phyloP scores from a whole-genome alignment of 2,329 filamentous ascomycete species.

The Neurospora crassa region DNA sequence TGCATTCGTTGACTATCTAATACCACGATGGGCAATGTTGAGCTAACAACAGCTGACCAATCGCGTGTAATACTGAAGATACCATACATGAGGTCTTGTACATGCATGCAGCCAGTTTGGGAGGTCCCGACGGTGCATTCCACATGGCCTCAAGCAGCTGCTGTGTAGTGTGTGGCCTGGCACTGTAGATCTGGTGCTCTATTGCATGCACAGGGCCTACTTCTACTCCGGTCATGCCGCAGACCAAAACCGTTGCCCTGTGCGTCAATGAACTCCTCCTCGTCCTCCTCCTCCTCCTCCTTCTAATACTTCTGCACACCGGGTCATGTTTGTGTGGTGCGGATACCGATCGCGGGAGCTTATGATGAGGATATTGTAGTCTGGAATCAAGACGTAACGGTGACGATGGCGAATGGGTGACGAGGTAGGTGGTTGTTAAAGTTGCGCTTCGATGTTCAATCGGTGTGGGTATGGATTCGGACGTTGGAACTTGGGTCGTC shows the following conservation, averaged over 20 bases:
- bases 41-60: background rate
- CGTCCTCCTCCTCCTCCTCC: background rate
- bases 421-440: conserved; percentile 34
- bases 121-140: background rate
- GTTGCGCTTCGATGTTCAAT: background rate
- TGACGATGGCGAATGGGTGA: conserved; percentile 87
- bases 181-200: background rate
- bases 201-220: background rate
- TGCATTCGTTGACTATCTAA: background rate
- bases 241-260: background rate
- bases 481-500: background rate
- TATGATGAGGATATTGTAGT: conserved; percentile 58
- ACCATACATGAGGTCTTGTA: background rate
- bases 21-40: background rate
- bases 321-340: conserved; percentile 57
- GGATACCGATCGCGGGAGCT: conserved; percentile 76
- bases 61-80: background rate
- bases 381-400: conserved; percentile 83
- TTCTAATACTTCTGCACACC: conserved; percentile 20
- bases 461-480: background rate
- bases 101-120: background rate
- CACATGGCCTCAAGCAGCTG: background rate
- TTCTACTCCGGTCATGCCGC: background rate
- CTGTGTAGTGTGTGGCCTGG: too few species aligned
- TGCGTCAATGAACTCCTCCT: background rate